Evolutionary conservation across 495 filamentous ascomycete genomes (phyloP).

Genomic region (Penicillium goetzii): DNA sequence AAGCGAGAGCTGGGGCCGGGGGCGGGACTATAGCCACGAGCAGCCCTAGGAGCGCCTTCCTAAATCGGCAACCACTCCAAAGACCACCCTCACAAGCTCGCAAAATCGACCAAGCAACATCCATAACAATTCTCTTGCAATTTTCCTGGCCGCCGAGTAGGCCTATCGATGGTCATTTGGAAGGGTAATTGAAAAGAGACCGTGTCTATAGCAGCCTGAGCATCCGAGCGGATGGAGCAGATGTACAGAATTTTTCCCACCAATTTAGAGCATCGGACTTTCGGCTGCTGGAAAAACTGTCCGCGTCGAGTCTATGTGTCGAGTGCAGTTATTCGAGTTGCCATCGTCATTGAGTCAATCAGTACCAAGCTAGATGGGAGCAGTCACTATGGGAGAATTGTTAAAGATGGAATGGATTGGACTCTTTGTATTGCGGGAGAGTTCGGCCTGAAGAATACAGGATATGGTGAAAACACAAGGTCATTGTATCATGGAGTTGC

Average conservation of each 20-base stretch:
- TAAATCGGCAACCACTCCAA: not conserved
- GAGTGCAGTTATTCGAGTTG: not conserved
- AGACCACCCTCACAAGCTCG: too few species aligned
- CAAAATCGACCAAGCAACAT: too few species aligned
- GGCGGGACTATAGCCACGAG: too few species aligned
- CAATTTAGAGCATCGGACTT: not conserved
- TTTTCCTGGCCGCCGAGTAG: too few species aligned
- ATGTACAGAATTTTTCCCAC: not conserved
- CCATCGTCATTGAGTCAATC: not conserved
- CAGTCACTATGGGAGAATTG: too few species aligned
- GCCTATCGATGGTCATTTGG: not conserved
- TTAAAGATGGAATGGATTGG: not conserved
- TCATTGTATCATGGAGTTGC: conserved; percentile 25
- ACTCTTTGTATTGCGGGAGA: conserved; percentile 14
- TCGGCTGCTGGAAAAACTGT: not conserved
- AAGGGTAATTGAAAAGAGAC: not conserved
- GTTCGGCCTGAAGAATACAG: conserved; percentile 24
- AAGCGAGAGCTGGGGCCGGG: not conserved
- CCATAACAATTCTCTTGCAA: too few species aligned
- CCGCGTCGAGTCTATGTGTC: not conserved
- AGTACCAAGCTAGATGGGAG: not conserved
- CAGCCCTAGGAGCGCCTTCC: not conserved
- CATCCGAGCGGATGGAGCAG: not conserved
- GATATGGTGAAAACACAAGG: conserved; percentile 19
- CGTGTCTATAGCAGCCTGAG: not conserved